Percentiles rank a stretch among this genome's conserved stretches.
Evolutionary conservation across 2,329 filamentous ascomycete species (phyloP).

Genomic region (Fusarium sp.): DNA sequence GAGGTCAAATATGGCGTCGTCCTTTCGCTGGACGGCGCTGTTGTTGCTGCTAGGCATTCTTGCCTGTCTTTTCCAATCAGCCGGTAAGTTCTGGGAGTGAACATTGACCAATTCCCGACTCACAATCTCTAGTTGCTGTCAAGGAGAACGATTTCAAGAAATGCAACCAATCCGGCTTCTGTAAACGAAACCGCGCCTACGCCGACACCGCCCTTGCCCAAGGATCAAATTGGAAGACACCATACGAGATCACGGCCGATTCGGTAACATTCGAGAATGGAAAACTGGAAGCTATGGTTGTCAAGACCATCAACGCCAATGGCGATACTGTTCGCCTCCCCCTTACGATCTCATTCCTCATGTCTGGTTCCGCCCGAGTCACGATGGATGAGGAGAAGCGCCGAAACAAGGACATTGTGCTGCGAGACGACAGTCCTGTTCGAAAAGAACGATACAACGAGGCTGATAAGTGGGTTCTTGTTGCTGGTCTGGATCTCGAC

Average conservation of each 20-base stretch:
- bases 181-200: constrained; percentile 90
- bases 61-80: constrained; percentile 70
- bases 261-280: constrained; percentile 83
- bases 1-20: constrained; percentile 62
- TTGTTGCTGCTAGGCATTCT: constrained; percentile 69
- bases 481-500: constrained; percentile 81
- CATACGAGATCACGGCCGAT: constrained; percentile 79
- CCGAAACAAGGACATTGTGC: constrained; percentile 86
- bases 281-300: constrained; percentile 80
- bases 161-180: constrained; percentile 95
- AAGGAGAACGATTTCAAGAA: constrained; percentile 99
- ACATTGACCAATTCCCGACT: constrained; percentile 9
- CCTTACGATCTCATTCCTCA: constrained; percentile 86
- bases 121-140: constrained; percentile 71
- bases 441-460: constrained; percentile 97
- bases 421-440: constrained; percentile 84
- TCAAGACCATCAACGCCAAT: constrained; percentile 76
- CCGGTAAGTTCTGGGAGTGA: constrained; percentile 61
- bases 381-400: constrained; percentile 92
- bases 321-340: constrained; percentile 81
- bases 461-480: constrained; percentile 84
- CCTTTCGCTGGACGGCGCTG: constrained; percentile 72
- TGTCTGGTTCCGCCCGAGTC: constrained; percentile 88
- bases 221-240: constrained; percentile 77
- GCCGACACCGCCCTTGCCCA: constrained; percentile 79